phyloP scores from a whole-genome alignment of 306 rosid species.

The Trifolium repens region DNA sequence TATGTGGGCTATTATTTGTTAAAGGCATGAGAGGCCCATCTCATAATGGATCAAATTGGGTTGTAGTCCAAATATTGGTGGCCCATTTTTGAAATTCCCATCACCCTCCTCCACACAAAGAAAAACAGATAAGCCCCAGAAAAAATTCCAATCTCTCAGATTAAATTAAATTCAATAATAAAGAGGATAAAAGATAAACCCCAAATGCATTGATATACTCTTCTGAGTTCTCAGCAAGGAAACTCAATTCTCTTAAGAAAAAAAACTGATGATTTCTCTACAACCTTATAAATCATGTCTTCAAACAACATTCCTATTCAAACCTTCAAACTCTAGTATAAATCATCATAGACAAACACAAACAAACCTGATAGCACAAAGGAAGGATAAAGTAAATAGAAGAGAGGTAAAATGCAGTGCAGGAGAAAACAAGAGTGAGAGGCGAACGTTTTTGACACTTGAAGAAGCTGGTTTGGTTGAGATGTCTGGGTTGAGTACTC shows the following conservation, averaged over 20 bases:
- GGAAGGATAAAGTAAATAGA: conserved; percentile 5
- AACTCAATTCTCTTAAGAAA: not conserved
- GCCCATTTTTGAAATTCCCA: conserved; percentile 1
- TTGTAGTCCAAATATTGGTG: not conserved
- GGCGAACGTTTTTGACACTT: conserved; percentile 61
- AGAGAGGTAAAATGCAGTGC: conserved; percentile 46
- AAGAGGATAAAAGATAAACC: conserved; percentile 12
- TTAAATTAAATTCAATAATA: not conserved
- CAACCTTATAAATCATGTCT: conserved; percentile 44
- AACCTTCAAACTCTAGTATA: conserved; percentile 43
- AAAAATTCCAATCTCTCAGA: not conserved
- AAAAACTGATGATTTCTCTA: conserved; percentile 51
- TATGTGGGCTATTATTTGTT: too few species aligned
- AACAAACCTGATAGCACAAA: conserved; percentile 10
- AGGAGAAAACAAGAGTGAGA: conserved; percentile 48
- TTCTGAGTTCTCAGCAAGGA: not conserved
- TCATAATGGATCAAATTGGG: not conserved
- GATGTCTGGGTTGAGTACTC: conserved; percentile 78
- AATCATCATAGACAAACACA: conserved; percentile 10
- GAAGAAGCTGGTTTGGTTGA: conserved; percentile 97
- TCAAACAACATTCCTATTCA: conserved; percentile 41
- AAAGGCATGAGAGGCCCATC: too few species aligned
- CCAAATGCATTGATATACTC: conserved; percentile 11
- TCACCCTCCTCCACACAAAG: conserved; percentile 34
- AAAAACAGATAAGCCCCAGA: conserved; percentile 35